Evolutionary conservation across 768 basidiomycete genomes (phyloP).

Genomic region (Lyophyllum shimeji): DNA sequence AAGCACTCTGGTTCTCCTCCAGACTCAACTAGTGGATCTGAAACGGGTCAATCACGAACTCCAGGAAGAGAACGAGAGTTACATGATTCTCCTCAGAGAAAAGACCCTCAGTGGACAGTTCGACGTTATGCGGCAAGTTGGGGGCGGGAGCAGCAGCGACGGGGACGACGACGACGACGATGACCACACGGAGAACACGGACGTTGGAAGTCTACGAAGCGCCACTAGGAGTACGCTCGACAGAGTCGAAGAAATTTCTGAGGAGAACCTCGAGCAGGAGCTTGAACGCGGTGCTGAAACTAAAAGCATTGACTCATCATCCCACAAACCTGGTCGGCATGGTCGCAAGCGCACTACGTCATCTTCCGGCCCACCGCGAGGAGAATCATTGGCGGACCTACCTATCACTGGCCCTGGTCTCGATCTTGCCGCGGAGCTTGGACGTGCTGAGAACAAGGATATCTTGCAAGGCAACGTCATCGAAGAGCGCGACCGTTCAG

Average conservation of each 20-base stretch:
- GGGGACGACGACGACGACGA: conserved; percentile 40
- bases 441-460: conserved; percentile 88
- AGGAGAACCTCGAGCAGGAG: conserved; percentile 38
- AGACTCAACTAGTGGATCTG: conserved; percentile 82
- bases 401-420: conserved; percentile 88
- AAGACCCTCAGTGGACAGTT: conserved; percentile 89
- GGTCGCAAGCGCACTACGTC: conserved; percentile 54
- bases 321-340: conserved; percentile 40
- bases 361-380: conserved; percentile 52
- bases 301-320: conserved; percentile 34
- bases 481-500: conserved; percentile 50
- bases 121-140: conserved; percentile 71
- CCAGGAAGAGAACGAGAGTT: conserved; percentile 97
- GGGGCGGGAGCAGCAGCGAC: conserved; percentile 36
- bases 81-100: conserved; percentile 91
- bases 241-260: conserved; percentile 55
- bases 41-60: conserved; percentile 85
- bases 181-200: conserved; percentile 40
- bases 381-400: conserved; percentile 83
- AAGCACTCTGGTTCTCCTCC: conserved; percentile 80
- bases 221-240: conserved; percentile 59
- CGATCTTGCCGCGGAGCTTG: conserved; percentile 89
- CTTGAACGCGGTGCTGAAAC: conserved; percentile 37
- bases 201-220: conserved; percentile 57
- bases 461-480: conserved; percentile 56